Evolutionary conservation across 2,329 filamentous ascomycete genomes (phyloP), one percentile per base, ranked within the genome.

Genomic region (Sclerotiophoma versabilis): DNA sequence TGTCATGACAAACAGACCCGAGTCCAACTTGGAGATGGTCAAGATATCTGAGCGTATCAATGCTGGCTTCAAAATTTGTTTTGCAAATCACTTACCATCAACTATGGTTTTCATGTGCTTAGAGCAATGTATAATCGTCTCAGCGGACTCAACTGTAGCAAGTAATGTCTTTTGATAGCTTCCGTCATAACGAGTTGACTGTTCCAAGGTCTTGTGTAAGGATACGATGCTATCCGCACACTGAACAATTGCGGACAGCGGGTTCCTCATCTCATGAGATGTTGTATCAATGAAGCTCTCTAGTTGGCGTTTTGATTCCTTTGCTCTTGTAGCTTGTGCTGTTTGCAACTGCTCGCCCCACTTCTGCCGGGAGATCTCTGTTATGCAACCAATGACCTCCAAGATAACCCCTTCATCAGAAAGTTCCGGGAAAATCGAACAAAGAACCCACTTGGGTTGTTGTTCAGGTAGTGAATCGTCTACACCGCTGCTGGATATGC

Each of bases 21-120:
- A 77, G 57, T 79, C 77, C 4, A 80, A 65, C 43, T 80, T 80
- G 0, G 76, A 78, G 38, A 78, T 67, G 0, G 76, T 78, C 4
- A 80, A 63, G 15, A 80, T 72, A 53, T 80, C 57, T 60, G 12
- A n/a, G 5, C 17, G 9, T 4, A 6, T 54, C n/a, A 58, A 25
- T 12, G 2, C 2, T 11, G 7, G 9, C 3, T n/a, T 23, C 2
- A 10, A 2, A 30, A 14, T 22, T 5, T 8, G 9, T 2, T 3
- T 4, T 4, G 25, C 1, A 29, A 7, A 17, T n/a, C n/a, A 52
- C 50, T 43, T 22, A 59, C 41, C 79, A 49, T 80, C 78, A 0
- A 80, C 76, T 17, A 80, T 79, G 7, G 74, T 65, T 54, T 79
- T 80, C 64, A 79, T 77, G 57, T 80, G 78, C 42, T 77, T 74